A percentile compares a stretch with the other conserved stretches of the same genome.
These are phyloP conservation scores for Heimioporus retisporus DNA, from an alignment of 1,284 basidiomycete species.

Conservation along the genomic window DNA sequence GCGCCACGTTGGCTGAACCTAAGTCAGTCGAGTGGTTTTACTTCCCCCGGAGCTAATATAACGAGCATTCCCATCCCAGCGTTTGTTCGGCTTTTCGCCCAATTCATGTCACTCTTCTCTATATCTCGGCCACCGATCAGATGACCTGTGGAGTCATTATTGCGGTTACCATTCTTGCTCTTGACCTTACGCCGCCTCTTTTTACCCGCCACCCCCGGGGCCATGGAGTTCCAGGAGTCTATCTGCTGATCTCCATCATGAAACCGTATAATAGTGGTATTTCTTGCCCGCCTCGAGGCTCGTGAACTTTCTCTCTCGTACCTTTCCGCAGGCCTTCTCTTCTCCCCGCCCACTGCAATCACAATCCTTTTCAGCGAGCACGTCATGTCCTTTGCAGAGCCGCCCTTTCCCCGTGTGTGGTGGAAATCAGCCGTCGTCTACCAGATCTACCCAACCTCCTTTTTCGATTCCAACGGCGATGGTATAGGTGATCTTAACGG, in stretches of 20 bases:
- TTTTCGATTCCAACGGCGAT: conserved; percentile 80
- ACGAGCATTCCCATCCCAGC: background rate
- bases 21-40: conserved; percentile 1
- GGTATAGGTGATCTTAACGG: conserved; percentile 82
- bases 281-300: conserved; percentile 31
- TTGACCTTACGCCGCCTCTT: background rate
- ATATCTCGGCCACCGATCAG: conserved; percentile 18
- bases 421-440: conserved; percentile 77
- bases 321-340: conserved; percentile 22
- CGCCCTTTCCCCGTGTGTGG: conserved; percentile 54
- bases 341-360: conserved; percentile 8
- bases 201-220: conserved; percentile 5
- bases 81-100: conserved; percentile 15
- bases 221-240: conserved; percentile 16
- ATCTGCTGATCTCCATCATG: conserved; percentile 23
- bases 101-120: conserved; percentile 19
- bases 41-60: conserved; percentile 13
- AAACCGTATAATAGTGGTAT: conserved; percentile 12
- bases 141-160: conserved; percentile 1
- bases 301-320: conserved; percentile 8
- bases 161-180: conserved; percentile 6
- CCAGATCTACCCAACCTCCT: conserved; percentile 84
- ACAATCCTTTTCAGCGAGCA: background rate
- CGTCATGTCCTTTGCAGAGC: conserved; percentile 21
- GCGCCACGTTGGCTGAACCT: conserved; percentile 23